Evolutionary conservation across 1,284 basidiomycete genomes (phyloP).

Genomic region (Ceratobasidium theobromae): DNA sequence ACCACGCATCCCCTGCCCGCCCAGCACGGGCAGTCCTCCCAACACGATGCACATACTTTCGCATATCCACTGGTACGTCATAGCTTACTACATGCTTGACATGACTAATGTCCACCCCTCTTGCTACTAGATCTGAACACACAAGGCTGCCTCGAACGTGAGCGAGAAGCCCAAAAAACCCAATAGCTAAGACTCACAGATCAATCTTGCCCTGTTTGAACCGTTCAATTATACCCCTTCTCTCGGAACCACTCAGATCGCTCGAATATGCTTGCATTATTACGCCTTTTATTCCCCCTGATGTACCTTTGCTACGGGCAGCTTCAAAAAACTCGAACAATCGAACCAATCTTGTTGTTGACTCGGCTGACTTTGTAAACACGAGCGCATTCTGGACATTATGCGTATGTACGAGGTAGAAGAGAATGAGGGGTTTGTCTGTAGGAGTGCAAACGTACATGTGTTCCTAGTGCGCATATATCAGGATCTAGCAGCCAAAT

Average conservation of each 20-base stretch:
- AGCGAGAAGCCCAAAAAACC: conserved; percentile 1
- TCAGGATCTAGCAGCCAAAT: not conserved
- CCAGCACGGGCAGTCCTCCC: conserved; percentile 94
- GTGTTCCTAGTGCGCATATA: conserved; percentile 63
- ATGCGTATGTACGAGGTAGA: conserved; percentile 75
- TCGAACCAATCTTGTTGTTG: conserved; percentile 77
- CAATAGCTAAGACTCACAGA: conserved; percentile 57
- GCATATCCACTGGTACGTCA: conserved; percentile 94
- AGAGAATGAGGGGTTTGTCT: conserved; percentile 86
- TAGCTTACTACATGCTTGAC: conserved; percentile 93
- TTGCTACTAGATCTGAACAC: conserved; percentile 92
- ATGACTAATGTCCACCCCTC: conserved; percentile 94
- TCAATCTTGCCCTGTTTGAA: conserved; percentile 84
- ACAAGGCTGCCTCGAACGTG: conserved; percentile 62
- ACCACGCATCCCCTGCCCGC: conserved; percentile 85
- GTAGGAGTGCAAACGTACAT: conserved; percentile 80
- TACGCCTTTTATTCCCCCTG: conserved; percentile 43
- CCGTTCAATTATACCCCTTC: conserved; percentile 73
- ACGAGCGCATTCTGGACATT: conserved; percentile 74
- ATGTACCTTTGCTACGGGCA: conserved; percentile 43
- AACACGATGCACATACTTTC: conserved; percentile 96
- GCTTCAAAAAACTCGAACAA: conserved; percentile 83
- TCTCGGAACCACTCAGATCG: conserved; percentile 74
- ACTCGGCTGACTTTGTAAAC: conserved; percentile 96
- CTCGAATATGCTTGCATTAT: conserved; percentile 79